Conservation (phyloP, 192 early-diverging fungal genomes). For the Rhizophagus sp. region DNA sequence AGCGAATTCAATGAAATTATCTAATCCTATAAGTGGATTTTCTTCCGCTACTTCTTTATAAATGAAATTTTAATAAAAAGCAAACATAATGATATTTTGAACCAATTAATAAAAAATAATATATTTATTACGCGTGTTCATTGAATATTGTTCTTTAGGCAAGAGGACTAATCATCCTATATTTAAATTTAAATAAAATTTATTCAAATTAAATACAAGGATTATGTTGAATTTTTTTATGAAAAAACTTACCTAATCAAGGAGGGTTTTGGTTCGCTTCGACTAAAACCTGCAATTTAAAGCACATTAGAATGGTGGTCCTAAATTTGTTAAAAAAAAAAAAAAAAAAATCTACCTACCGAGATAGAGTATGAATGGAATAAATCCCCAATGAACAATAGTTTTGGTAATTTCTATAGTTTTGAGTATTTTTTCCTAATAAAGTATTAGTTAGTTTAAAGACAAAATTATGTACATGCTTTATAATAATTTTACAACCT, state of each 20-base stretch:
- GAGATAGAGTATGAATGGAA: conserved; percentile 62
- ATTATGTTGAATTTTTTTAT: not conserved
- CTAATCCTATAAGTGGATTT: not conserved
- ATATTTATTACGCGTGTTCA: not conserved
- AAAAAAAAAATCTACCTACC: conserved; percentile 34
- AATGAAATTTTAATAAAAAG: not conserved
- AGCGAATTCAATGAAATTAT: not conserved
- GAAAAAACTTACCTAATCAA: conserved; percentile 19
- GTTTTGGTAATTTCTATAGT: conserved; percentile 55
- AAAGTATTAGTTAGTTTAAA: not conserved
- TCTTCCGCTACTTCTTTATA: not conserved
- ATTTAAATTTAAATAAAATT: not conserved
- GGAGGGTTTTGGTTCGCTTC: conserved; percentile 26
- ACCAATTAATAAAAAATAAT: not conserved
- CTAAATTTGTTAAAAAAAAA: not conserved
- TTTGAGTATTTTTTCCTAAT: conserved; percentile 53
- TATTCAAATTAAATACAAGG: not conserved
- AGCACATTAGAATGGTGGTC: not conserved
- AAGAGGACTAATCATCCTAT: not conserved
- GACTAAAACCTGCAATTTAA: conserved; percentile 19
- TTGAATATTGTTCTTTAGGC: not conserved
- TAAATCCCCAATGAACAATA: conserved; percentile 62
- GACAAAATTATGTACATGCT: not conserved
- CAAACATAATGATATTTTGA: no score
- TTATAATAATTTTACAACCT: not conserved